phyloP scores from a whole-genome alignment of 352 stramenopile genomes.

The Globisporangium abappressorium region DNA sequence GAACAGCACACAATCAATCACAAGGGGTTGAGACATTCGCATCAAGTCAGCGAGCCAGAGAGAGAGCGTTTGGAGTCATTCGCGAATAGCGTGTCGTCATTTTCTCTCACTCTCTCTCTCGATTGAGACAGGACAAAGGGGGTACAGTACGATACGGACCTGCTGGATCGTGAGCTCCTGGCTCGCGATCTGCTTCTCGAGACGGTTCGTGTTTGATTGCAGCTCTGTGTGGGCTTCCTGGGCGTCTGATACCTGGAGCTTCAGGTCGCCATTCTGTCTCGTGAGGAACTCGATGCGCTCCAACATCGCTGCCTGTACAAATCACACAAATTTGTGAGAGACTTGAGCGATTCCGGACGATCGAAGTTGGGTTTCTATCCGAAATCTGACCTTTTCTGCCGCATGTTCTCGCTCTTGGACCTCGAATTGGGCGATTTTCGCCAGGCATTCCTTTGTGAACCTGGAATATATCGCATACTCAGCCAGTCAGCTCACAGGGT shows the following conservation, averaged over 20 bases:
- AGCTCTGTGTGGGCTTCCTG: conserved; percentile 19
- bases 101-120: background rate
- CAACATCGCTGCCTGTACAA: conserved; percentile 21
- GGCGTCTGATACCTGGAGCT: conserved; percentile 14
- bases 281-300: conserved; percentile 25
- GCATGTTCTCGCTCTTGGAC: conserved; percentile 27
- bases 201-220: background rate
- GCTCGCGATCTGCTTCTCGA: conserved; percentile 5
- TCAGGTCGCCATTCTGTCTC: conserved; percentile 25
- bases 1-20: background rate
- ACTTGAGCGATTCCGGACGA: background rate
- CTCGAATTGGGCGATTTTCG: conserved; percentile 38
- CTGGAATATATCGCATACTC: conserved; percentile 5
- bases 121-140: background rate
- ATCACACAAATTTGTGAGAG: background rate
- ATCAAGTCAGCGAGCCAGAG: background rate
- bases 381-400: conserved; percentile 28
- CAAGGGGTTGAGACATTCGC: background rate
- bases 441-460: conserved; percentile 34
- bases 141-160: background rate
- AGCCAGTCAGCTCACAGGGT: no score
- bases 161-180: conserved; percentile 14
- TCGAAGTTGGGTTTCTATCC: background rate
- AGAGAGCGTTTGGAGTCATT: background rate
- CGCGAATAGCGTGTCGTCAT: background rate